Percentiles rank a stretch among this genome's conserved stretches.
Conservation (phyloP, 148 eudicot species). For the Rhododendron molle region DNA sequence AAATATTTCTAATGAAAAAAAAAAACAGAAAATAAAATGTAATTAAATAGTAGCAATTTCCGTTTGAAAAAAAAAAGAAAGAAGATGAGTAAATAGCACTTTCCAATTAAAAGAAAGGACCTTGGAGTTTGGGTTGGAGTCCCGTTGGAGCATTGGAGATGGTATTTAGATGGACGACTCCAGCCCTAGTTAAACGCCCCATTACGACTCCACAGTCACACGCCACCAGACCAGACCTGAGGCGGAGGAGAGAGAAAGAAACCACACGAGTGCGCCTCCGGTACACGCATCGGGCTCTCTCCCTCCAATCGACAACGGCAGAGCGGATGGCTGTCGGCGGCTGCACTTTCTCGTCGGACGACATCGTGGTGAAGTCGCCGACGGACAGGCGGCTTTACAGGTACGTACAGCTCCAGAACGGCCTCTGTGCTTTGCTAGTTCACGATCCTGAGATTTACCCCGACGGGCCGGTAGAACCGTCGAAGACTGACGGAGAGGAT, state of each 20-base stretch:
- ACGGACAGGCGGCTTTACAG: conserved; percentile 67
- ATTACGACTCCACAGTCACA: neutral
- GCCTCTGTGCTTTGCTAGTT: conserved; percentile 76
- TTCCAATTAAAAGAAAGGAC: neutral
- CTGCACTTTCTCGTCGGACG: conserved; percentile 54
- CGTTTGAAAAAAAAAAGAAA: too few relatives aligned
- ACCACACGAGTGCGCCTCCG: neutral
- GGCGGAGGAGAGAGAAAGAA: neutral
- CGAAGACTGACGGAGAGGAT: neutral
- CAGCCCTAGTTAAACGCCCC: neutral
- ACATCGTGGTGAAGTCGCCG: conserved; percentile 61
- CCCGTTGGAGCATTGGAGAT: neutral
- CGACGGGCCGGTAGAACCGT: conserved; percentile 8
- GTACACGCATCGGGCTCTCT: neutral
- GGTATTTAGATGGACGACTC: neutral
- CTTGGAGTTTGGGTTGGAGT: neutral
- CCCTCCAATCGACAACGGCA: neutral
- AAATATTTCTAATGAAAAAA: too few relatives aligned
- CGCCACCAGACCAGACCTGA: neutral
- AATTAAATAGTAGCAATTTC: too few relatives aligned
- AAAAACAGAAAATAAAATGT: too few relatives aligned
- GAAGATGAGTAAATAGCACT: too few relatives aligned
- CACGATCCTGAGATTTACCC: conserved; percentile 84
- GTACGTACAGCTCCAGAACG: conserved; percentile 66
- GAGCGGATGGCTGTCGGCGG: conserved; percentile 38